Evolutionary conservation across 192 early-diverging fungal species (phyloP).

Genomic region (Pecoramyces ruminantium): DNA sequence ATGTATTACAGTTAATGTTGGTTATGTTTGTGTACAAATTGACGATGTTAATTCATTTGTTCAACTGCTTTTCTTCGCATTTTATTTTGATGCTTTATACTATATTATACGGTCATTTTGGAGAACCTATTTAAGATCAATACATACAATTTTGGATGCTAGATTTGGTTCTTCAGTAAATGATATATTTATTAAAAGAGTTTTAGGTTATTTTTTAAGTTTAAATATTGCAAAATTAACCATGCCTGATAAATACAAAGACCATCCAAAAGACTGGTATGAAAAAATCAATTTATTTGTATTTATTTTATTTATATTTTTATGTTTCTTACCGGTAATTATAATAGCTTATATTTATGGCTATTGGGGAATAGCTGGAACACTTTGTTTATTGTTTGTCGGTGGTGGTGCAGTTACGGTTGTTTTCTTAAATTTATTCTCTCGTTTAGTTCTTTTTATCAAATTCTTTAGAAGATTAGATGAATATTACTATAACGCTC

Average conservation of each 20-base stretch:
- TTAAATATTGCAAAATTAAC: neutral
- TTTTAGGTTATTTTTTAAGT: neutral
- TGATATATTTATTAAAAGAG: neutral
- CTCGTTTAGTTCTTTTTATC: neutral
- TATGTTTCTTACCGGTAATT: neutral
- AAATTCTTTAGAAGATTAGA: neutral
- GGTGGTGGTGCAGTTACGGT: neutral
- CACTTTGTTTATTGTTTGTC: neutral
- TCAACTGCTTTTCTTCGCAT: neutral
- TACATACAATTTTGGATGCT: neutral
- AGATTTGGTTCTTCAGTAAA: neutral
- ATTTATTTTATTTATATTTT: neutral
- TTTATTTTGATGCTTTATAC: neutral
- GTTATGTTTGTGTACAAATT: neutral
- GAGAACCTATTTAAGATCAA: neutral
- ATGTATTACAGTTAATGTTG: neutral
- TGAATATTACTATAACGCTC: neutral
- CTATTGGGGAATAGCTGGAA: neutral
- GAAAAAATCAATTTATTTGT: neutral
- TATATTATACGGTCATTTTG: neutral
- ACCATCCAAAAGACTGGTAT: neutral
- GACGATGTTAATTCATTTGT: neutral
- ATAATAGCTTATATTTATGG: neutral
- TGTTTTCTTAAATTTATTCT: neutral
- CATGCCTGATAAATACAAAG: neutral